A percentile compares a stretch with the other conserved stretches of the same genome.
Evolutionary conservation across 306 rosid species (phyloP).

Genomic region (Sindora glabra): DNA sequence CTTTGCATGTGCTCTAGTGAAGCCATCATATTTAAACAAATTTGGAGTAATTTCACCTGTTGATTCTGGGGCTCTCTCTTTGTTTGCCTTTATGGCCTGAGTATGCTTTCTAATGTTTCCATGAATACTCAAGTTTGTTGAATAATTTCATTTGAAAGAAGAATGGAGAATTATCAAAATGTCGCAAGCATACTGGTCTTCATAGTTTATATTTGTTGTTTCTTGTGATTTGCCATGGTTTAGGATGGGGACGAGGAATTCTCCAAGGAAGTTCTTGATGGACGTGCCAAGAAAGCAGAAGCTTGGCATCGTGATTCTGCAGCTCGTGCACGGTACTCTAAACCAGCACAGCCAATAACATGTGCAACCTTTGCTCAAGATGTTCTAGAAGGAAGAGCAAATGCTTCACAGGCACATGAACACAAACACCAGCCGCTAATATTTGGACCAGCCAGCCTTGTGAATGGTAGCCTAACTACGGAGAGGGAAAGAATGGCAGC

Average conservation of each 20-base stretch:
- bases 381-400: conserved; percentile 94
- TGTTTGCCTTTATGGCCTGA: no score
- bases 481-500: conserved; percentile 90
- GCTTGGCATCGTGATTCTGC: conserved; percentile 78
- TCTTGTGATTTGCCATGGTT: conserved; percentile 12
- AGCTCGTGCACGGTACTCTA: conserved; percentile 47
- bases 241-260: conserved; percentile 71
- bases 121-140: neutral
- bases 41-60: no score
- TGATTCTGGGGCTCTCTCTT: no score
- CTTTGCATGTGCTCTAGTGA: neutral
- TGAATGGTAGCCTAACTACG: conserved; percentile 63
- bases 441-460: conserved; percentile 92
- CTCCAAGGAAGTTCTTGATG: conserved; percentile 66
- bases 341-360: conserved; percentile 72
- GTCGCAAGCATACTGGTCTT: neutral
- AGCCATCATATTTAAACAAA: neutral
- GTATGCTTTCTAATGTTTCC: neutral
- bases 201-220: neutral
- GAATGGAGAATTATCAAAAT: neutral
- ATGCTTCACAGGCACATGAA: conserved; percentile 69
- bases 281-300: conserved; percentile 73
- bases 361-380: conserved; percentile 98
- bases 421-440: conserved; percentile 90
- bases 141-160: conserved; percentile 1